These are phyloP conservation scores for Axilococcus clingmanii DNA, from an alignment of 139 green algal genomes.

Conservation along the genomic window DNA sequence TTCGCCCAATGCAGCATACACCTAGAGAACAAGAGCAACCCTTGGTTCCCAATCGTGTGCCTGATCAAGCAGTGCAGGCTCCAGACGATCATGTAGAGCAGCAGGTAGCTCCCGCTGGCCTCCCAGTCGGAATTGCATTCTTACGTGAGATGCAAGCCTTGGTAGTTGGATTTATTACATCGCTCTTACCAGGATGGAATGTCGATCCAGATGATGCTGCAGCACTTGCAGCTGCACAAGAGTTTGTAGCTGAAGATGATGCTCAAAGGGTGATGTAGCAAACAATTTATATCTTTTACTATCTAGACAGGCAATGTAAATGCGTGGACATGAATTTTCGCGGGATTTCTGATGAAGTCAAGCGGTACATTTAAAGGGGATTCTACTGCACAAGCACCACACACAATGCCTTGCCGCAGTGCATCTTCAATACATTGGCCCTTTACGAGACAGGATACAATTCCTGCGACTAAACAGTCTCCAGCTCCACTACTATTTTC, in stretches of 20 bases:
- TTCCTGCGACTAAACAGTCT: slow-evolving; percentile 42
- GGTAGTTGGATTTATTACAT: slow-evolving; percentile 68
- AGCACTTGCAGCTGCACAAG: background rate
- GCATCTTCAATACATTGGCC: background rate
- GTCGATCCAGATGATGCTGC: background rate
- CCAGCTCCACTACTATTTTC: slow-evolving; percentile 49
- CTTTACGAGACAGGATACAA: slow-evolving; percentile 25
- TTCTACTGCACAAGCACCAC: too few relatives aligned
- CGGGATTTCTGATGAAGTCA: too few relatives aligned
- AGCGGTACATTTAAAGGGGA: too few relatives aligned
- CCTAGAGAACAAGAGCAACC: background rate
- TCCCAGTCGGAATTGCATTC: slow-evolving; percentile 18
- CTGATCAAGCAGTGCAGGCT: background rate
- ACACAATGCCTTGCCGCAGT: too few relatives aligned
- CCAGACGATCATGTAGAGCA: slow-evolving; percentile 1
- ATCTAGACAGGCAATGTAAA: too few relatives aligned
- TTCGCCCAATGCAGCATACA: slow-evolving; percentile 5
- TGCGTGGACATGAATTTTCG: too few relatives aligned
- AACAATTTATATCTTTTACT: too few relatives aligned
- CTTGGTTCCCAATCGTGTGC: background rate
- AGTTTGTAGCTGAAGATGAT: too few relatives aligned
- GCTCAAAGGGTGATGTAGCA: too few relatives aligned
- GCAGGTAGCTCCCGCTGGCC: background rate
- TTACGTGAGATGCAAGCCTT: slow-evolving; percentile 58
- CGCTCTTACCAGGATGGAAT: slow-evolving; percentile 48